phyloP scores from a whole-genome alignment of 2,329 filamentous ascomycete genomes.

The Sclerotinia sclerotiorum region DNA sequence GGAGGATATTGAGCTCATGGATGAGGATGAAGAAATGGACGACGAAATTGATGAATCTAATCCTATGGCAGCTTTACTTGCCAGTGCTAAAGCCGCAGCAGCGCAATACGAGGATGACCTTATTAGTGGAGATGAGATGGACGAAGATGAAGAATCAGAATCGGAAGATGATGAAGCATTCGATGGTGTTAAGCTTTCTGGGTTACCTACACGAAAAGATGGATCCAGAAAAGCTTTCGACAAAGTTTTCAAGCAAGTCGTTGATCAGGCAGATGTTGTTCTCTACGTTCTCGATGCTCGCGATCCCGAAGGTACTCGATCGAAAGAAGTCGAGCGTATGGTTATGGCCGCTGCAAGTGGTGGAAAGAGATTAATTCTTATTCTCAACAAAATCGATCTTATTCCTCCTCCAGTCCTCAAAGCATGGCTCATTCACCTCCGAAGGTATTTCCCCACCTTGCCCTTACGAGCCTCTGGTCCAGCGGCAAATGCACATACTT shows the following conservation, averaged over 20 bases:
- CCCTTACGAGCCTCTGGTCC: slow-evolving; percentile 82
- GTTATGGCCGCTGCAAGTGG: slow-evolving; percentile 85
- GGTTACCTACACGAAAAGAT: slow-evolving; percentile 54
- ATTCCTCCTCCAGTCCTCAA: slow-evolving; percentile 79
- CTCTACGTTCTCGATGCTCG: slow-evolving; percentile 92
- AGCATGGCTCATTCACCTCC: slow-evolving; percentile 80
- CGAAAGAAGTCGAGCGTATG: slow-evolving; percentile 84
- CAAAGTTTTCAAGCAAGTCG: slow-evolving; percentile 93
- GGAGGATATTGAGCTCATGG: slow-evolving; percentile 51
- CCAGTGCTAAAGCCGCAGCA: slow-evolving; percentile 77
- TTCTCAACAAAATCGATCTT: slow-evolving; percentile 95
- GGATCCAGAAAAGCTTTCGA: slow-evolving; percentile 84
- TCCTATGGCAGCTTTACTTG: slow-evolving; percentile 88
- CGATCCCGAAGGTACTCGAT: slow-evolving; percentile 87
- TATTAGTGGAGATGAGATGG: slow-evolving; percentile 53
- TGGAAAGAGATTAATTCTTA: slow-evolving; percentile 83
- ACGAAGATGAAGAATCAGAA: slow-evolving; percentile 53
- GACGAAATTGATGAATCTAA: slow-evolving; percentile 68
- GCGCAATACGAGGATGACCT: slow-evolving; percentile 63
- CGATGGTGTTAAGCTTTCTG: slow-evolving; percentile 51
- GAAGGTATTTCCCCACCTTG: slow-evolving; percentile 86
- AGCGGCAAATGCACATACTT: slow-evolving; percentile 82
- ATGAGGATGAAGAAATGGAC: slow-evolving; percentile 55
- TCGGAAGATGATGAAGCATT: slow-evolving; percentile 48
- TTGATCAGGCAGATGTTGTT: slow-evolving; percentile 84